A percentile compares a stretch with the other conserved stretches of the same genome.
Evolutionary conservation across 2,329 filamentous ascomycete genomes (phyloP).

Genomic region (Aulographum hederae): DNA sequence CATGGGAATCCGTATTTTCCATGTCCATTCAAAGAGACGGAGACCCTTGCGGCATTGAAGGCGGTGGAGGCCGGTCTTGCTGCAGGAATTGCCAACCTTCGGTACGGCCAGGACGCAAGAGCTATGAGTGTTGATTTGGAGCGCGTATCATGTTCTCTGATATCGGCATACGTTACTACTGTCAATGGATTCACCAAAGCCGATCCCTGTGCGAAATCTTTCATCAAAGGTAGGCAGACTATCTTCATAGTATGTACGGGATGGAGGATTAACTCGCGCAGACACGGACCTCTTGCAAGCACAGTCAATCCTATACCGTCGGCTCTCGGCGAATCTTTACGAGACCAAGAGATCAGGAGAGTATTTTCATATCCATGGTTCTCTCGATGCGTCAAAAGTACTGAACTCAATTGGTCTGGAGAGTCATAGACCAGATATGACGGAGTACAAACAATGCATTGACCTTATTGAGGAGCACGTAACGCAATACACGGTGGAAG

Average conservation of each 20-base stretch:
- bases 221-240: conserved; percentile 22
- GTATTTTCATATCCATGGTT: conserved; percentile 62
- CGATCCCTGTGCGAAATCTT: conserved; percentile 25
- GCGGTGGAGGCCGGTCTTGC: conserved; percentile 41
- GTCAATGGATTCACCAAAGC: conserved; percentile 30
- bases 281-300: conserved; percentile 55
- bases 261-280: conserved; percentile 14
- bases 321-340: conserved; percentile 56
- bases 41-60: conserved; percentile 36
- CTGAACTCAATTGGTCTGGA: conserved; percentile 52
- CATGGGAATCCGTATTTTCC: conserved; percentile 21
- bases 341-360: conserved; percentile 45
- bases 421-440: conserved; percentile 40
- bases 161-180: conserved; percentile 39
- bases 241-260: neutral
- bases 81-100: conserved; percentile 38
- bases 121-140: conserved; percentile 34
- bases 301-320: conserved; percentile 52
- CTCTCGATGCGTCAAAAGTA: conserved; percentile 50
- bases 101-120: conserved; percentile 23
- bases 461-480: conserved; percentile 23
- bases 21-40: conserved; percentile 32
- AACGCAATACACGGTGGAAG: conserved; percentile 17
- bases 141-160: conserved; percentile 35
- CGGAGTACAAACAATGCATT: conserved; percentile 23